These are phyloP conservation scores for Eucalyptus cloeziana DNA, from an alignment of 345 rosid genomes.

Conservation along the genomic window DNA sequence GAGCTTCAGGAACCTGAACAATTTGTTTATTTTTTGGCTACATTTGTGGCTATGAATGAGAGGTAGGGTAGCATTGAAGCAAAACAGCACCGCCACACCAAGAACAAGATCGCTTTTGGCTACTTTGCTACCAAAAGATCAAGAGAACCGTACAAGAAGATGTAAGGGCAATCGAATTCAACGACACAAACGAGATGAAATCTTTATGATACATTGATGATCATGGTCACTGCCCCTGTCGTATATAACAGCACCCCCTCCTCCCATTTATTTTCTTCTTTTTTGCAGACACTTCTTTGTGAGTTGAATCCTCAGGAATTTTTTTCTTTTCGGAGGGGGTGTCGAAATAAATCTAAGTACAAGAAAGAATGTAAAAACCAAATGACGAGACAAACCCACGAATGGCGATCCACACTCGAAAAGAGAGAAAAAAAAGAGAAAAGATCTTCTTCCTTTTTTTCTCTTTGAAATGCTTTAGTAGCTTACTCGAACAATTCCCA, in stretches of 20 bases:
- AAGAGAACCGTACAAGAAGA: background rate
- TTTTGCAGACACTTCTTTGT: background rate
- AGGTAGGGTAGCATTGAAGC: background rate
- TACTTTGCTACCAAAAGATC: background rate
- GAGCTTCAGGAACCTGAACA: background rate
- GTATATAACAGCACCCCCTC: background rate
- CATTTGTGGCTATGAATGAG: background rate
- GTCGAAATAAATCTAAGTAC: slow-evolving; percentile 58
- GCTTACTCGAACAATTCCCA: slow-evolving; percentile 84
- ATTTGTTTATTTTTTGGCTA: background rate
- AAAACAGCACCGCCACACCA: background rate
- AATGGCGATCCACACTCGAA: slow-evolving; percentile 47
- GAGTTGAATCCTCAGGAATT: background rate
- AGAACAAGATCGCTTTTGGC: background rate
- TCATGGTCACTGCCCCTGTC: background rate
- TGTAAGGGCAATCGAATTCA: background rate
- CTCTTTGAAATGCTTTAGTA: background rate
- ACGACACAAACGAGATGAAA: background rate
- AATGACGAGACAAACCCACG: slow-evolving; percentile 33
- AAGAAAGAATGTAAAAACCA: slow-evolving; percentile 59
- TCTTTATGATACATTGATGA: background rate
- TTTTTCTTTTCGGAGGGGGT: slow-evolving; percentile 1
- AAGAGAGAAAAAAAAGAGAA: background rate
- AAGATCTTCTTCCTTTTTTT: background rate
- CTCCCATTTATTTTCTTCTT: background rate